A percentile compares a stretch with the other conserved stretches of the same genome.
These are phyloP conservation scores for Penicillium crustosum DNA, from an alignment of 2,329 filamentous ascomycete genomes.

Conservation along the genomic window DNA sequence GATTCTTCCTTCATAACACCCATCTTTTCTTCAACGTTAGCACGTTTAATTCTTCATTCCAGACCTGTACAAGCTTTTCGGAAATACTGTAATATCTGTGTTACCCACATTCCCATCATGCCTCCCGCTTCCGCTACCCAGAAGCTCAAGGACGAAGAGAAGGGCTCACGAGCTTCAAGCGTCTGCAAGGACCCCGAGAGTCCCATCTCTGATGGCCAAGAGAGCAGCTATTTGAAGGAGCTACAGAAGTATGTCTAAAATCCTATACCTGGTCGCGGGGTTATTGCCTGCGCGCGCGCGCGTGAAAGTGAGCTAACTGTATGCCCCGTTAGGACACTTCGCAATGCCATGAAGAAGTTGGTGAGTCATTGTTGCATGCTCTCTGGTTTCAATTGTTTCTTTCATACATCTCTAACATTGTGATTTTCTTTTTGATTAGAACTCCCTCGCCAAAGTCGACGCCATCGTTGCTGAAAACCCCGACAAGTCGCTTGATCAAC, in stretches of 20 bases:
- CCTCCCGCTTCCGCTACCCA: conserved; percentile 58
- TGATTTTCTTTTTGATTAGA: conserved; percentile 38
- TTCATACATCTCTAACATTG: conserved; percentile 21
- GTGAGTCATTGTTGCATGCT: conserved; percentile 52
- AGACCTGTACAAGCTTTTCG: conserved; percentile 15
- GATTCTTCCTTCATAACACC: conserved; percentile 20
- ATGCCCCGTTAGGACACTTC: conserved; percentile 66
- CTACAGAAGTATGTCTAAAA: conserved; percentile 72
- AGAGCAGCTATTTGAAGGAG: conserved; percentile 82
- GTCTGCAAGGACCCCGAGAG: conserved; percentile 31
- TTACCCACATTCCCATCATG: conserved; percentile 51
- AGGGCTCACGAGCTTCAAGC: conserved; percentile 45
- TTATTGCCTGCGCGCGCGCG: conserved; percentile 8
- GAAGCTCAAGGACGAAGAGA: conserved; percentile 67
- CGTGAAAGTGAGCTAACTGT: conserved; percentile 15
- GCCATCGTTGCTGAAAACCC: conserved; percentile 61
- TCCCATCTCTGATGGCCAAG: conserved; percentile 54
- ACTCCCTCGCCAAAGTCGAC: conserved; percentile 60
- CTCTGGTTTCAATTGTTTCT: neutral
- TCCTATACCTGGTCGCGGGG: neutral
- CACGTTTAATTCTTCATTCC: conserved; percentile 7
- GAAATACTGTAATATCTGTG: conserved; percentile 18
- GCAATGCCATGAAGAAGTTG: conserved; percentile 92
- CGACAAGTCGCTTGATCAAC: conserved; percentile 60
- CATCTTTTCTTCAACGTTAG: conserved; percentile 8